phyloP scores from a whole-genome alignment of 2,329 filamentous ascomycete species.

The Diplodia corticola region DNA sequence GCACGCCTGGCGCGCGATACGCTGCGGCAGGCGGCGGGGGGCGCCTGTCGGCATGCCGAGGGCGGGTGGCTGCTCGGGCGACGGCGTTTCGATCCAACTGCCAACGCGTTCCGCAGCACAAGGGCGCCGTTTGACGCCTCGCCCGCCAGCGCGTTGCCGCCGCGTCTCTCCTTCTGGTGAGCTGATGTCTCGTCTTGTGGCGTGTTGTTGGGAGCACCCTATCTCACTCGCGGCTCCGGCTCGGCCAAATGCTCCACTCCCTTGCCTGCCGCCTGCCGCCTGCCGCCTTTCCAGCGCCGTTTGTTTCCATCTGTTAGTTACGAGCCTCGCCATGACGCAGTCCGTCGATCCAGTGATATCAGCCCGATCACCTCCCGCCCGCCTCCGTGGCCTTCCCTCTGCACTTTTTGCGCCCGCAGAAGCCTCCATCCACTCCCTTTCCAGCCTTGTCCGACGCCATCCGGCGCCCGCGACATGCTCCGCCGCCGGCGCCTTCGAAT shows the following conservation, averaged over 20 bases:
- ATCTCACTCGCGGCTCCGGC: slow-evolving; percentile 5
- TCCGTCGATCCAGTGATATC: slow-evolving; percentile 9
- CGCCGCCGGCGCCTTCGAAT: not conserved
- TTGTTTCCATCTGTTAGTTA: not conserved
- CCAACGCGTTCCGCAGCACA: not conserved
- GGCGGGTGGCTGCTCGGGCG: slow-evolving; percentile 5
- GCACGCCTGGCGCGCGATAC: not conserved
- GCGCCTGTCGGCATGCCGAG: slow-evolving; percentile 16
- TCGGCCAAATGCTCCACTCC: slow-evolving; percentile 14
- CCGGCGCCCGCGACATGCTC: not conserved
- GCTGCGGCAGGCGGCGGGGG: slow-evolving; percentile 4
- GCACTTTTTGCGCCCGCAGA: not conserved
- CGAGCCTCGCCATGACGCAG: not conserved
- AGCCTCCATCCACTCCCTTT: not conserved
- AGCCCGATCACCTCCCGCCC: not conserved
- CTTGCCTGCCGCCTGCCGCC: slow-evolving; percentile 10
- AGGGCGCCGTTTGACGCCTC: too few relatives aligned
- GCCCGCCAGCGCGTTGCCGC: not conserved
- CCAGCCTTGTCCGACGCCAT: slow-evolving; percentile 1
- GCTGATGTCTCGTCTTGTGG: slow-evolving; percentile 17
- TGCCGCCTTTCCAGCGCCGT: slow-evolving; percentile 2
- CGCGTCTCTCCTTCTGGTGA: slow-evolving; percentile 5
- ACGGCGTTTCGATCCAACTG: not conserved
- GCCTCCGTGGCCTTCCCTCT: not conserved
- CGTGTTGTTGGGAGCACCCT: slow-evolving; percentile 17